Evolutionary conservation across 1,284 basidiomycete genomes (phyloP).

Genomic region (Leucoagaricus sp.): DNA sequence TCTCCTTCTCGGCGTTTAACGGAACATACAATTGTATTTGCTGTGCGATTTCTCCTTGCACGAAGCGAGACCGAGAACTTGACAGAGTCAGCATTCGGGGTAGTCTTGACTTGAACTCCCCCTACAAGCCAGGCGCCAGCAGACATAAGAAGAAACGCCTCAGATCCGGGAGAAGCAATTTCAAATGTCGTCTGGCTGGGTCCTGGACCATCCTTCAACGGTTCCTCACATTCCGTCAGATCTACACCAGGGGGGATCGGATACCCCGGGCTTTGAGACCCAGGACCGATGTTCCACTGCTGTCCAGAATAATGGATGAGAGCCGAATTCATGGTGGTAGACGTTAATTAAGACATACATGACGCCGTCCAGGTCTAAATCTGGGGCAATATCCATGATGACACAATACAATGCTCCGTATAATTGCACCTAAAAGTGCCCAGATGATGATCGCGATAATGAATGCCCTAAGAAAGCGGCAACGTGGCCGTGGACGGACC

Average conservation of each 20-base stretch:
- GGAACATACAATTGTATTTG: conserved; percentile 8
- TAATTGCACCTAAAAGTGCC: background rate
- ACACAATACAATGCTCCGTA: background rate
- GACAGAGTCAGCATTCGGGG: background rate
- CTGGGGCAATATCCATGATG: background rate
- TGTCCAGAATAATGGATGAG: background rate
- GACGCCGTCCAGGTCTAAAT: background rate
- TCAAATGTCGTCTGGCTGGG: background rate
- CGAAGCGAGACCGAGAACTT: background rate
- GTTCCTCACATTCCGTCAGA: conserved; percentile 6
- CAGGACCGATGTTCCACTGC: conserved; percentile 12
- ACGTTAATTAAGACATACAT: background rate
- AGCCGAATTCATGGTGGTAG: background rate
- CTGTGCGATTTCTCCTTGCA: background rate
- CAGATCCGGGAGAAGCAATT: background rate
- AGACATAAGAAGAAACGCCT: conserved; percentile 5
- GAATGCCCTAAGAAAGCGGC: conserved; percentile 2
- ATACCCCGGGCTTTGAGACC: conserved; percentile 1
- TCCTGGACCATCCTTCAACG: conserved; percentile 1
- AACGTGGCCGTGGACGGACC: background rate
- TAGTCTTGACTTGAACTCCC: conserved; percentile 2
- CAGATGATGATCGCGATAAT: conserved; percentile 2
- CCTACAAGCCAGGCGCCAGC: background rate
- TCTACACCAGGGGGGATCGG: background rate
- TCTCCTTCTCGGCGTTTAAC: conserved; percentile 8